Evolutionary conservation across 345 rosid species (phyloP), one percentile per base, ranked within the genome.

Genomic region (Limnanthes douglasii): DNA sequence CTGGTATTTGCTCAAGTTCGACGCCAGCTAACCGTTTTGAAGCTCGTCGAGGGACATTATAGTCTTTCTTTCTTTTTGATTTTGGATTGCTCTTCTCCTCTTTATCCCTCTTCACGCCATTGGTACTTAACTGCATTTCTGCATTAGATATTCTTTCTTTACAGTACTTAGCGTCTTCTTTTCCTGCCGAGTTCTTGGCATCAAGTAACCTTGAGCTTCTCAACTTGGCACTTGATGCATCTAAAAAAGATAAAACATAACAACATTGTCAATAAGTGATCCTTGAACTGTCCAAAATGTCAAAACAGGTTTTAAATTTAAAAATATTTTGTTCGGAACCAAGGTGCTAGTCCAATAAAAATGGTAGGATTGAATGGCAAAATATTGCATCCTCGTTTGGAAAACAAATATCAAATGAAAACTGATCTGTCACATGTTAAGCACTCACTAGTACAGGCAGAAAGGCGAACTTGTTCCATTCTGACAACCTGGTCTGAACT

Each of bases 1-100:
- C 88, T 40, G 75, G 72, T 20, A 54, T 53, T 15, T 75, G 76
- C 47, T 81, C 74, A 39, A 71, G 78, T 28, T 72, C 70, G 40
- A 84, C 43, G 26, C 94, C 96, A 56, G 98, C 86, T 46, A 92
- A 85, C 11, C 96, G 72, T 57, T 72, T 85, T 50, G 99, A 92
- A 50, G 83, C 51, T 39, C 94, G 66, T 18, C 80, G 72, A 24
- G 88, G 68, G 36, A 62, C 32, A 24, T 58, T 48, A 16, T 49
- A 23, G 11, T 39, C 44, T 19, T 58, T 67, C 38, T 51, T 70
- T 48, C 52, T 51, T 51, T 54, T 64, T 31, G 61, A 43, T 24
- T 57, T 64, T 11, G 14, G 39, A 7, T 31, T 32, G 6, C 26
- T 24, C 48, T 41, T 64, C 46, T 31, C 35, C 41, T 10, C 55